Conservation (phyloP, 306 rosid genomes). For the Quercus wislizeni region DNA sequence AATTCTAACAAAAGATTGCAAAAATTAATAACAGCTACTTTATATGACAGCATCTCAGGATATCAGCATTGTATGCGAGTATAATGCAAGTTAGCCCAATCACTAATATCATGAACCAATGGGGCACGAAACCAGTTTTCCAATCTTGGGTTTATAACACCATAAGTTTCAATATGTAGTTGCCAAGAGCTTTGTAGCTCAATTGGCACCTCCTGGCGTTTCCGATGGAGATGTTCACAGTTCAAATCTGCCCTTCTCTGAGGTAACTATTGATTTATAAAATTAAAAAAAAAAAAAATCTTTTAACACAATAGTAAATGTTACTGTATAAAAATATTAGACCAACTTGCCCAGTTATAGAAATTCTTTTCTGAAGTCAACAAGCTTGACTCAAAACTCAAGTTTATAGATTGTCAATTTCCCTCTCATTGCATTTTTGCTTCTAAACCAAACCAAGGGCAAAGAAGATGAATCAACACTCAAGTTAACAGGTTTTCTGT, state of each 20-base stretch:
- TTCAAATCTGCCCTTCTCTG: too few relatives aligned
- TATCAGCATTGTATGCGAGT: neutral
- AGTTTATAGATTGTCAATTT: neutral
- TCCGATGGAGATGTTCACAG: too few relatives aligned
- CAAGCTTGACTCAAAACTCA: conserved; percentile 9
- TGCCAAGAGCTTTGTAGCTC: too few relatives aligned
- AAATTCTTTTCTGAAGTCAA: conserved; percentile 21
- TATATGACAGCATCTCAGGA: neutral
- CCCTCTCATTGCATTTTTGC: neutral
- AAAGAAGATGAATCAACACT: neutral
- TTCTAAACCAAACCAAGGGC: neutral
- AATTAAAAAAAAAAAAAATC: too few relatives aligned
- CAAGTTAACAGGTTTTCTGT: neutral
- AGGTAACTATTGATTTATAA: too few relatives aligned
- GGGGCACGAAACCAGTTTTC: neutral
- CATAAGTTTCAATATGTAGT: too few relatives aligned
- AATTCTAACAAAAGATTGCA: neutral
- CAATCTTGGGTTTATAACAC: too few relatives aligned
- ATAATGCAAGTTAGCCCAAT: neutral
- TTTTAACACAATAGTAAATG: neutral
- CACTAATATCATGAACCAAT: neutral
- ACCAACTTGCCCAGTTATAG: conserved; percentile 13
- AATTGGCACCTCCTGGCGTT: too few relatives aligned
- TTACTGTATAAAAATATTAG: neutral
- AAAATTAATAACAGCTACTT: neutral